Conservation (phyloP, 2,329 filamentous ascomycete species). For the Graphium sp. region DNA sequence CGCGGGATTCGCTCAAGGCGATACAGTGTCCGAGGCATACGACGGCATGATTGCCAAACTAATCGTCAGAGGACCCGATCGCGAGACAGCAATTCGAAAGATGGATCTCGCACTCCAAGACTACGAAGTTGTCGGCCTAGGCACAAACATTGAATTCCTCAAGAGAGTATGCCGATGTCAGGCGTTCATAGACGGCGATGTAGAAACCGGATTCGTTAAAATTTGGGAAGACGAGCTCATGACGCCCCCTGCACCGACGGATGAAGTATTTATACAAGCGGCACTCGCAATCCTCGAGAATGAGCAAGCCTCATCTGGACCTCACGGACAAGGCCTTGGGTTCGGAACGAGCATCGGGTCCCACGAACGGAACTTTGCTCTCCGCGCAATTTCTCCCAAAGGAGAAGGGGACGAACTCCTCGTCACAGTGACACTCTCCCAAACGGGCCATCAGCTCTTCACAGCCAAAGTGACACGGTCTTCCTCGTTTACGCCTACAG, state of each 20-base stretch:
- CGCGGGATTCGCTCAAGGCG: constrained; percentile 79
- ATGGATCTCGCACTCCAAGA: constrained; percentile 64
- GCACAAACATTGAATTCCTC: constrained; percentile 93
- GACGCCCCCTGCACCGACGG: constrained; percentile 35
- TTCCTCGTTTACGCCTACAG: constrained; percentile 16
- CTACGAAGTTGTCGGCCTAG: constrained; percentile 84
- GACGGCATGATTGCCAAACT: constrained; percentile 99
- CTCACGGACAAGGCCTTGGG: constrained; percentile 34
- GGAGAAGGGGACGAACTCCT: constrained; percentile 48
- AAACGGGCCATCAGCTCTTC: constrained; percentile 28
- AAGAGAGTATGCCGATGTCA: constrained; percentile 71
- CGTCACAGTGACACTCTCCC: constrained; percentile 31
- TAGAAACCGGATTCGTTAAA: constrained; percentile 93
- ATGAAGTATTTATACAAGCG: constrained; percentile 74
- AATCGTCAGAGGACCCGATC: constrained; percentile 68
- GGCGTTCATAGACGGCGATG: constrained; percentile 71
- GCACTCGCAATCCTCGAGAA: constrained; percentile 56
- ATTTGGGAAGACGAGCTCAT: constrained; percentile 76
- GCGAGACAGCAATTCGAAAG: constrained; percentile 69
- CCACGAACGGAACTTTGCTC: constrained; percentile 27
- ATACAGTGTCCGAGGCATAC: constrained; percentile 86
- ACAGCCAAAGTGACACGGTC: constrained; percentile 26
- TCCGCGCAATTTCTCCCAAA: constrained; percentile 42
- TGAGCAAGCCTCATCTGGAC: constrained; percentile 19
- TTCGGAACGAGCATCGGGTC: constrained; percentile 28